These are phyloP conservation scores for Aspergillus piperis DNA, from an alignment of 2,329 filamentous ascomycete genomes.

Conservation along the genomic window DNA sequence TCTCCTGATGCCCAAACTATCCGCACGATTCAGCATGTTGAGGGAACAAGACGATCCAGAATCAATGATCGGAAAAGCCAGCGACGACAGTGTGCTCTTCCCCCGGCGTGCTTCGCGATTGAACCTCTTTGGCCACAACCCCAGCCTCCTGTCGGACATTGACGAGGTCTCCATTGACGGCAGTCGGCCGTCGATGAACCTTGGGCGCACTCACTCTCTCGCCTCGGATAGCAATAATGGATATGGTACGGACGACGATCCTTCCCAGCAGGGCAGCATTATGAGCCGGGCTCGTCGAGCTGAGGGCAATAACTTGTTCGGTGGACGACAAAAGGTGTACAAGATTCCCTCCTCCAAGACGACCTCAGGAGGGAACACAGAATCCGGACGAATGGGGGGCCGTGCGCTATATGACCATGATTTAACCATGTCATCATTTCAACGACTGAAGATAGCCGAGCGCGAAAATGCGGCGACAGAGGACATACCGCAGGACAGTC, in stretches of 20 bases:
- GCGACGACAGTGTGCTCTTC: slow-evolving; percentile 87
- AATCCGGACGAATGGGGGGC: slow-evolving; percentile 55
- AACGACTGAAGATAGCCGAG: slow-evolving; percentile 64
- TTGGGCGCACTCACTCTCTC: slow-evolving; percentile 66
- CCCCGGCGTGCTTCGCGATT: slow-evolving; percentile 79
- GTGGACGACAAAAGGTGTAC: slow-evolving; percentile 93
- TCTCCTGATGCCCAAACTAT: slow-evolving; percentile 91
- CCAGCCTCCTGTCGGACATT: slow-evolving; percentile 72
- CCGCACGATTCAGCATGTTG: slow-evolving; percentile 94
- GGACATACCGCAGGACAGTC: slow-evolving; percentile 40
- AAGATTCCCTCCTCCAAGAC: slow-evolving; percentile 66
- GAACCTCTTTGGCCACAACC: slow-evolving; percentile 67
- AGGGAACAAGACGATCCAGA: slow-evolving; percentile 90
- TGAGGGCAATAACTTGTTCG: slow-evolving; percentile 91
- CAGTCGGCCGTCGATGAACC: slow-evolving; percentile 61
- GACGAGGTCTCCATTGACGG: slow-evolving; percentile 80
- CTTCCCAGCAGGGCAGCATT: slow-evolving; percentile 64
- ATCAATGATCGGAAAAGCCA: slow-evolving; percentile 88
- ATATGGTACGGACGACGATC: slow-evolving; percentile 66
- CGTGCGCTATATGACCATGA: slow-evolving; percentile 84
- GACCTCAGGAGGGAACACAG: slow-evolving; percentile 35
- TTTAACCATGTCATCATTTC: slow-evolving; percentile 78
- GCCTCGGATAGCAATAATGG: slow-evolving; percentile 61
- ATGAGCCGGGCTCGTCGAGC: slow-evolving; percentile 80
- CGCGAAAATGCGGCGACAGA: slow-evolving; percentile 52